Percentiles rank a stretch among this genome's conserved stretches.
Conservation (phyloP, 2,329 filamentous ascomycete genomes). For the Colletotrichum incanum region DNA sequence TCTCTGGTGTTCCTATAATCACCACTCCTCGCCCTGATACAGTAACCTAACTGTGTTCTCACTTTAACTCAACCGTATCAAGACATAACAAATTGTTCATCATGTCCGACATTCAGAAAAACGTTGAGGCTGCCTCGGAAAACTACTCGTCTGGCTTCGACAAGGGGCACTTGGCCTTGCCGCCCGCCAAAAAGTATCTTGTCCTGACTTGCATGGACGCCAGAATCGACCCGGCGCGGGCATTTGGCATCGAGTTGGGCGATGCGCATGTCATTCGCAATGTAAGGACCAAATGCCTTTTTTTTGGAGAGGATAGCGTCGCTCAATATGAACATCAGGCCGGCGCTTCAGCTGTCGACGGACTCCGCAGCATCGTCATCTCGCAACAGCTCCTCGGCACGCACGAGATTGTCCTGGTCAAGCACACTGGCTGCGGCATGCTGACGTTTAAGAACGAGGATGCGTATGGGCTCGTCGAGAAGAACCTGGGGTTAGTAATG, state of each 20-base stretch:
- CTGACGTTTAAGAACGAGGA: conserved; percentile 76
- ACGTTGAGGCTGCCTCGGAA: conserved; percentile 41
- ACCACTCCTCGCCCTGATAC: not conserved
- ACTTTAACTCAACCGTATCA: not conserved
- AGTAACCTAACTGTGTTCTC: not conserved
- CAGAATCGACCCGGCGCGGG: conserved; percentile 76
- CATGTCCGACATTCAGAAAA: conserved; percentile 42
- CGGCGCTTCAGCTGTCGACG: conserved; percentile 77
- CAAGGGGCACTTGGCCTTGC: conserved; percentile 77
- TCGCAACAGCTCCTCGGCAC: conserved; percentile 86
- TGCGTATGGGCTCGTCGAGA: conserved; percentile 65
- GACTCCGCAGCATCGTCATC: conserved; percentile 82
- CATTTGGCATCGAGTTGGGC: conserved; percentile 80
- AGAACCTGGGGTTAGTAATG: conserved; percentile 66
- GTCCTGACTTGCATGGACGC: conserved; percentile 87
- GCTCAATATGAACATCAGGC: conserved; percentile 55
- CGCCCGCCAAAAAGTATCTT: conserved; percentile 78
- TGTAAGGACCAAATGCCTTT: conserved; percentile 44
- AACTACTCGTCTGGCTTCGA: conserved; percentile 63
- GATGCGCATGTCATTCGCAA: conserved; percentile 87
- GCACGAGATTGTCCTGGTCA: conserved; percentile 80
- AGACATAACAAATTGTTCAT: not conserved
- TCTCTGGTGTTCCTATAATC: not conserved
- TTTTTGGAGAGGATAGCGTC: not conserved
- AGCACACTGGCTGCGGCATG: conserved; percentile 84